Base-by-base conservation (phyloP, 371 early-diverging fungal species). In the Mucor saturninus region DNA sequence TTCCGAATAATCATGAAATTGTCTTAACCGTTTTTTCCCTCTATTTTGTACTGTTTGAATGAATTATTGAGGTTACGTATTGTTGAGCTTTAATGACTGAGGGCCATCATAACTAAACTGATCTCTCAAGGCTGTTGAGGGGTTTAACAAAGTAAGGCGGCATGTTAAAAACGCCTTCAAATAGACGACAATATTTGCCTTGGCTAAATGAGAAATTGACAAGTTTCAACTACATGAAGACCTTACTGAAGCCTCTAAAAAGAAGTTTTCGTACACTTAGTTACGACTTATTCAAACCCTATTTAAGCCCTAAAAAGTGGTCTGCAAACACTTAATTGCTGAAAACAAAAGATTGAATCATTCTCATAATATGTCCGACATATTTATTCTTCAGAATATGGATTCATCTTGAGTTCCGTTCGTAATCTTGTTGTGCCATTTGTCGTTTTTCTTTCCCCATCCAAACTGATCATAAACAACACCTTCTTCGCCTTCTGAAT, bases 21-120 rank as follows among this genome's bases (percentile, higher is more conserved):
- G 43, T 55, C 56, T 55, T 40, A 40, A 55, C 40, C 39, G 32
- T 53, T 53, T 32, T 53, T 53, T 55, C 54, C 54, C 43, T 55
- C 43, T 55, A 55, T 55, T 40, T 55, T 55, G 56, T 55, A 55
- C 56, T 55, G 56, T 55, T 55, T 42, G 39, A 55, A 55, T 42
- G 56, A 42, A 55, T 55, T 55, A 55, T 42, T 55, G 56, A 42
- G 30, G 56, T 55, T 42, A 26, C 42, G 56, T 55, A 55, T 55
- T 55, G 40, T 31, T 42, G 42, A 53, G 35, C 53, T 53, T 53
- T 53, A 32, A 53, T 2, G 53, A 53, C 32, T 53, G 53, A 35
- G 53, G n/a, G 35, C 37, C 53, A 53, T 53, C 42, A 30, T 55
- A 28, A 55, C 56, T 30, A 42, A 55, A 42, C 21, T 21, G 54